Evolutionary conservation across 495 filamentous ascomycete species (phyloP).

Genomic region (Neurospora sp.): DNA sequence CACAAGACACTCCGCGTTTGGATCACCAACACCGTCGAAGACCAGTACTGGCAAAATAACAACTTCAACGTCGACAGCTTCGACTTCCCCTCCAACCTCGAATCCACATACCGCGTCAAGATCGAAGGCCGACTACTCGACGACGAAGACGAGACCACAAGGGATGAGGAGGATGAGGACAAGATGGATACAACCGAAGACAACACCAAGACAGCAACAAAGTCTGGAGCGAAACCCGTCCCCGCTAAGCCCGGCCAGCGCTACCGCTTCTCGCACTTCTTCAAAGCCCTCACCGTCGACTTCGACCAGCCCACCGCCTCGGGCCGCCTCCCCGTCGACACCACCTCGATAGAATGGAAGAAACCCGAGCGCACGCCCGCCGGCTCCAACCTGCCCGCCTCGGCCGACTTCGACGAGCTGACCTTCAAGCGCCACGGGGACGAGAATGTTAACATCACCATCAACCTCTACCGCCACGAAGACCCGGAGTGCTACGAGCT

Average conservation of each 20-base stretch:
- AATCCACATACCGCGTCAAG: constrained; percentile 75
- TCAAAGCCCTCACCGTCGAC: constrained; percentile 82
- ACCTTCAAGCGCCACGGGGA: constrained; percentile 87
- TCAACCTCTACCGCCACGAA: constrained; percentile 81
- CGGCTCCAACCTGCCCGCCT: constrained; percentile 38
- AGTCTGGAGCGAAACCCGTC: constrained; percentile 14
- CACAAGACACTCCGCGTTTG: constrained; percentile 83
- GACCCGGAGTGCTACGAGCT: constrained; percentile 73
- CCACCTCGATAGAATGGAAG: constrained; percentile 57
- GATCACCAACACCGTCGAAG: constrained; percentile 92
- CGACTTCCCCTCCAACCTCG: constrained; percentile 59
- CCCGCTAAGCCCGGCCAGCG: constrained; percentile 32
- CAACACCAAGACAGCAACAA: constrained; percentile 26
- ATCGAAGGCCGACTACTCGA: constrained; percentile 88
- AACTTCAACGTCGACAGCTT: constrained; percentile 56
- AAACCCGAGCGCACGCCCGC: constrained; percentile 52
- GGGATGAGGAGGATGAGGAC: constrained; percentile 46
- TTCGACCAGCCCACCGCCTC: constrained; percentile 51
- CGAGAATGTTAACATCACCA: constrained; percentile 82
- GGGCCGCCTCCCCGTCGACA: constrained; percentile 43
- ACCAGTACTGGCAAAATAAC: constrained; percentile 82
- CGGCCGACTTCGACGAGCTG: constrained; percentile 78
- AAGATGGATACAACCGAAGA: constrained; percentile 60
- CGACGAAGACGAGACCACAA: constrained; percentile 51
- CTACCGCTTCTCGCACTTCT: constrained; percentile 83